Conservation (phyloP, 768 basidiomycete genomes). For the Suillus lakei region DNA sequence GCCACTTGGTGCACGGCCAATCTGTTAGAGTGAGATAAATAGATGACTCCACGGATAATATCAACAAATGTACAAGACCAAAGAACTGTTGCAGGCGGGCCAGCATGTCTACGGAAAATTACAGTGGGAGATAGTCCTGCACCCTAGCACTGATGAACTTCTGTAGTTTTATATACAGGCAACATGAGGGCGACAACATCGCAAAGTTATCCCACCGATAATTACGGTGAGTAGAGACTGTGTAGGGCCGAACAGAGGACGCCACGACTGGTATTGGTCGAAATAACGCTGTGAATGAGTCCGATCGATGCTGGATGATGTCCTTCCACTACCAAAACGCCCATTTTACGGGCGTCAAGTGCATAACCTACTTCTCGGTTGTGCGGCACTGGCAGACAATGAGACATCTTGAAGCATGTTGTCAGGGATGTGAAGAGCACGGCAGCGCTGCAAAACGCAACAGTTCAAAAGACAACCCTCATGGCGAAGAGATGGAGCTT, state of each 20-base stretch:
- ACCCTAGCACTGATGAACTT: neutral
- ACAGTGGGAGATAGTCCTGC: neutral
- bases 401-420: neutral
- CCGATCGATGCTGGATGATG: neutral
- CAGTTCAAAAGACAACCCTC: neutral
- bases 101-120: neutral
- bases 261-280: neutral
- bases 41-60: neutral
- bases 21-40: neutral
- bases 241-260: neutral
- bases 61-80: neutral
- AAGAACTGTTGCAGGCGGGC: neutral
- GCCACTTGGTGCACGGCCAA: neutral
- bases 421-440: neutral
- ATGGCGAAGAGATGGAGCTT: neutral
- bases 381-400: neutral
- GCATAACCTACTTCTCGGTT: neutral
- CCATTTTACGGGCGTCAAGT: neutral
- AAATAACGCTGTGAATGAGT: neutral
- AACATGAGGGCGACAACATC: neutral
- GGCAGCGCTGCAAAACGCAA: neutral
- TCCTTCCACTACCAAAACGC: neutral
- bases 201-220: neutral
- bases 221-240: neutral
- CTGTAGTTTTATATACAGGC: neutral